Conservation (phyloP, 2,329 filamentous ascomycete species). For the Fusarium hainanense region DNA sequence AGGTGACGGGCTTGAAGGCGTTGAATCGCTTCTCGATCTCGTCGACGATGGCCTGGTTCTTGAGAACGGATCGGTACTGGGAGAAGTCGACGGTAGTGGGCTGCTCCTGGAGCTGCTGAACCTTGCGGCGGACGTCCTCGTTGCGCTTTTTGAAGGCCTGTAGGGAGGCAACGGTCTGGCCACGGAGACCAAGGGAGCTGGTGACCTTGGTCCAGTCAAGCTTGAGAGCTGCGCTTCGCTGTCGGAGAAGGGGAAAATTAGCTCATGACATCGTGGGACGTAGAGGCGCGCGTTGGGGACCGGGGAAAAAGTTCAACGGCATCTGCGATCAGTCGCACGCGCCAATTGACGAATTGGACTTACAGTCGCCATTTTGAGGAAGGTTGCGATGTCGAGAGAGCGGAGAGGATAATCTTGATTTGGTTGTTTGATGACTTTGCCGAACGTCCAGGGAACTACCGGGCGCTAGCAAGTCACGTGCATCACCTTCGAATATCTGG, state of each 20-base stretch:
- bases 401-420: constrained; percentile 62
- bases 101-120: constrained; percentile 84
- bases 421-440: constrained; percentile 59
- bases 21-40: constrained; percentile 98
- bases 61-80: constrained; percentile 90
- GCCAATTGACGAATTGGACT: constrained; percentile 57
- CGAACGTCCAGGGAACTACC: constrained; percentile 54
- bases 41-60: constrained; percentile 95
- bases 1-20: constrained; percentile 89
- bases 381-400: constrained; percentile 58
- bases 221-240: constrained; percentile 99
- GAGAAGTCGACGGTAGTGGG: constrained; percentile 90
- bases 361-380: constrained; percentile 76
- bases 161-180: constrained; percentile 90
- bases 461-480: constrained; percentile 51
- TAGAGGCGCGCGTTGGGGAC: constrained; percentile 27
- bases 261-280: constrained; percentile 56
- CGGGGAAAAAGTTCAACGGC: constrained; percentile 23
- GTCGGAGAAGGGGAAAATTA: constrained; percentile 62
- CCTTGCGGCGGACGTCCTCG: constrained; percentile 96
- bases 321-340: constrained; percentile 34
- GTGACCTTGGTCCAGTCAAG: constrained; percentile 98
- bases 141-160: constrained; percentile 99
- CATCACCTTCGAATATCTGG: constrained; percentile 20
- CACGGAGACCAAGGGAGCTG: constrained; percentile 93